phyloP scores from a whole-genome alignment of 352 stramenopile species.

The Phytophthora pluvialis region DNA sequence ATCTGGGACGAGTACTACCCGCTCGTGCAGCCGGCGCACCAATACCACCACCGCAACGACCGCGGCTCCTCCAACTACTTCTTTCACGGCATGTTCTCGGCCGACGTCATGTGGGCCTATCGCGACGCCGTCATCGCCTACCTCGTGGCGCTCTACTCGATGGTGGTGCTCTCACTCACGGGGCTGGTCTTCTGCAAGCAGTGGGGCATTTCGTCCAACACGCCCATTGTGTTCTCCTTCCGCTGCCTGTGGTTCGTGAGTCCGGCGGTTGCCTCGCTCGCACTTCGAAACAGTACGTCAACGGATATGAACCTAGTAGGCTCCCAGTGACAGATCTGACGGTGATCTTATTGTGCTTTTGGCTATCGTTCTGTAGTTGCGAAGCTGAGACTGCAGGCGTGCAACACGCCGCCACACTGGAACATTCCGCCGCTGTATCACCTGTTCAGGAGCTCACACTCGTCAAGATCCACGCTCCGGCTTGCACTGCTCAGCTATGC shows the following conservation, averaged over 20 bases:
- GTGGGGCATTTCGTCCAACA: slow-evolving; percentile 65
- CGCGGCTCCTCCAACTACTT: slow-evolving; percentile 84
- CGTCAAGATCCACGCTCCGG: slow-evolving; percentile 76
- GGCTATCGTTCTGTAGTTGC: slow-evolving; percentile 52
- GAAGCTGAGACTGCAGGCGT: slow-evolving; percentile 69
- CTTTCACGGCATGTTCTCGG: slow-evolving; percentile 89
- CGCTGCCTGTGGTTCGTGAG: slow-evolving; percentile 79
- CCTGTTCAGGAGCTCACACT: slow-evolving; percentile 81
- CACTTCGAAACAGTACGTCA: slow-evolving; percentile 73
- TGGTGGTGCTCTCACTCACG: slow-evolving; percentile 82
- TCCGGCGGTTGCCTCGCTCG: slow-evolving; percentile 69
- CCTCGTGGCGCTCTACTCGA: slow-evolving; percentile 77
- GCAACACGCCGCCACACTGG: slow-evolving; percentile 84
- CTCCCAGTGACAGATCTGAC: neutral
- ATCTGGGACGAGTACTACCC: slow-evolving; percentile 92
- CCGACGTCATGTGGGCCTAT: slow-evolving; percentile 86
- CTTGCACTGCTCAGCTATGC: slow-evolving; percentile 82
- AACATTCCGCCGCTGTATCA: slow-evolving; percentile 85
- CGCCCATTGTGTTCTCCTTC: slow-evolving; percentile 59
- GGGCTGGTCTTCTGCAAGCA: slow-evolving; percentile 87
- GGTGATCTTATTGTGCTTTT: slow-evolving; percentile 10
- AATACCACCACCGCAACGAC: slow-evolving; percentile 82
- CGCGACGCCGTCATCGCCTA: slow-evolving; percentile 83
- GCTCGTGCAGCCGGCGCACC: slow-evolving; percentile 82
- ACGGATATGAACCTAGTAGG: neutral